phyloP scores from a whole-genome alignment of 208 protist genomes.

The Porcisia deanei region DNA sequence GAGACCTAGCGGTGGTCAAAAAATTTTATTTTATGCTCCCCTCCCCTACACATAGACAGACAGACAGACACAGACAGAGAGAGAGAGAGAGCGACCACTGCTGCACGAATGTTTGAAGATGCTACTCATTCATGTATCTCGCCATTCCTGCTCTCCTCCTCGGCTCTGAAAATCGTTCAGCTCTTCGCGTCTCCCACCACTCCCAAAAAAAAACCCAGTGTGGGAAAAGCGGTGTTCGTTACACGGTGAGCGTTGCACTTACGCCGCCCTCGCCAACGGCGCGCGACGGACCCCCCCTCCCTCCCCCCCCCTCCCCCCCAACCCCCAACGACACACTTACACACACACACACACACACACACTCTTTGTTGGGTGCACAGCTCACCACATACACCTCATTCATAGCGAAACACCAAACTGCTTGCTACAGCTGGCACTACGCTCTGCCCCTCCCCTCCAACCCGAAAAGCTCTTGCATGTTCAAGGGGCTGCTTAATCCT shows the following conservation, averaged over 20 bases:
- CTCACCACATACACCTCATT: background rate
- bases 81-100: background rate
- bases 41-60: too few species aligned
- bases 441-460: background rate
- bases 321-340: too few species aligned
- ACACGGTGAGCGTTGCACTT: background rate
- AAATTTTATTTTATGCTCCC: too few species aligned
- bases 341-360: too few species aligned
- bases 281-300: background rate
- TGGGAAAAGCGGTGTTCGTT: background rate
- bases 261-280: background rate
- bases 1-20: too few species aligned
- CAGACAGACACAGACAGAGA: background rate
- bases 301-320: too few species aligned
- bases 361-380: background rate
- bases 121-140: background rate
- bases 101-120: background rate
- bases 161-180: background rate
- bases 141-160: background rate
- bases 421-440: background rate
- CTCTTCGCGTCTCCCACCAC: background rate
- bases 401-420: background rate
- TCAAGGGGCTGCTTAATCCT: slow-evolving; percentile 14
- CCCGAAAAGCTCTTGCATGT: slow-evolving; percentile 4
- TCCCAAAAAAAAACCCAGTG: background rate